phyloP scores from a whole-genome alignment of 129 eudicot species.

The Artemisia tridentata region DNA sequence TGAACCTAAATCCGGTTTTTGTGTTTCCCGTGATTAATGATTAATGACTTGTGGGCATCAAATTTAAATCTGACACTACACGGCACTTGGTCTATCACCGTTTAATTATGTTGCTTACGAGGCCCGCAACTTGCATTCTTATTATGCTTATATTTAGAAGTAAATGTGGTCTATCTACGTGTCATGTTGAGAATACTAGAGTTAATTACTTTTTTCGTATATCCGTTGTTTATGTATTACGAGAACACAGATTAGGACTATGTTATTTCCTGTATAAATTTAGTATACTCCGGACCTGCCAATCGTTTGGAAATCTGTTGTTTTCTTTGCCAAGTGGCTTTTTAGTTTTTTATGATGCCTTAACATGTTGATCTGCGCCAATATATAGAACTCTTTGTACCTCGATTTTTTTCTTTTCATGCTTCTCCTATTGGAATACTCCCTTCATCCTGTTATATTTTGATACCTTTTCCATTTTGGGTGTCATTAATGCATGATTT shows the following conservation, averaged over 20 bases:
- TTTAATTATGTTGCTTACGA: not conserved
- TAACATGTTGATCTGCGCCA: not conserved
- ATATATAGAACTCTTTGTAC: not conserved
- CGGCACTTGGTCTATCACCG: not conserved
- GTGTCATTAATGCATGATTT: not conserved
- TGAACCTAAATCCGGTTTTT: slow-evolving; percentile 5
- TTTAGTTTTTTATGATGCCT: slow-evolving; percentile 7
- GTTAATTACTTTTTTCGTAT: too few species aligned
- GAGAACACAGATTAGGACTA: too few species aligned
- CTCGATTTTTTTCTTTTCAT: not conserved
- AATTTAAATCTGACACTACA: not conserved
- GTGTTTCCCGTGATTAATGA: not conserved
- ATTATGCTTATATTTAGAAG: not conserved
- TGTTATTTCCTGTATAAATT: too few species aligned
- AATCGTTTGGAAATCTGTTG: too few species aligned
- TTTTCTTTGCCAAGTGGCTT: too few species aligned
- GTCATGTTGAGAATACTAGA: too few species aligned
- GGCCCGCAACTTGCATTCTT: slow-evolving; percentile 11
- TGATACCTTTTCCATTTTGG: slow-evolving; percentile 6
- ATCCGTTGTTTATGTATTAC: too few species aligned
- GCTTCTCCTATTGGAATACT: not conserved
- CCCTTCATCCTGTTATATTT: slow-evolving; percentile 15
- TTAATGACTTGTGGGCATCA: not conserved
- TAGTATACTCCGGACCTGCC: too few species aligned
- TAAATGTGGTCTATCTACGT: not conserved